A percentile compares a stretch with the other conserved stretches of the same genome.
Conservation (phyloP, 257 asterid genomes). For the Thymus mandschuricus region DNA sequence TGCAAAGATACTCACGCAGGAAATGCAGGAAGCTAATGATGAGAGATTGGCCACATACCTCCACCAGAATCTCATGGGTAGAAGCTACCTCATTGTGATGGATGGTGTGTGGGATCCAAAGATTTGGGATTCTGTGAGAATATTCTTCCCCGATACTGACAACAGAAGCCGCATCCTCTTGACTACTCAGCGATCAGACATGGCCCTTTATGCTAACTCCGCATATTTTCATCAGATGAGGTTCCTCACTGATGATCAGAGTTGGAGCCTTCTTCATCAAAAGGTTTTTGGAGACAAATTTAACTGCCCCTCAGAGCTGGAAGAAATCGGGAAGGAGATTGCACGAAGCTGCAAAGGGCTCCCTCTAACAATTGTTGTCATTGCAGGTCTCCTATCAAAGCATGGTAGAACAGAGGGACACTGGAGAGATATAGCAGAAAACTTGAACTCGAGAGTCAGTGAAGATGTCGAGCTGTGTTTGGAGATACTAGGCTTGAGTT, state of each 20-base stretch:
- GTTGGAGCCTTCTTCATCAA: constrained; percentile 21
- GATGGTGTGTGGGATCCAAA: constrained; percentile 37
- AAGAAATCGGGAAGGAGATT: constrained; percentile 26
- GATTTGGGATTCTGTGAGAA: constrained; percentile 25
- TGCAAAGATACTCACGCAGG: background rate
- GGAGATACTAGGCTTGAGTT: constrained; percentile 27
- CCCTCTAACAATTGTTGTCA: constrained; percentile 25
- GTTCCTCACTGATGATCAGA: background rate
- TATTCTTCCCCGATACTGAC: constrained; percentile 7
- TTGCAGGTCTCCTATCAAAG: background rate
- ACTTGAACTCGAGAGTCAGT: too few species aligned
- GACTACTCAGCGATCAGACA: constrained; percentile 17
- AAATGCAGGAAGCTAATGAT: background rate
- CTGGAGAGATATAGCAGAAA: background rate
- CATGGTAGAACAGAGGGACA: background rate
- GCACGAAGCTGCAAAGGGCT: constrained; percentile 32
- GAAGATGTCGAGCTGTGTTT: constrained; percentile 1
- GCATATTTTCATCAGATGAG: background rate
- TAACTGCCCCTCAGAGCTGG: background rate
- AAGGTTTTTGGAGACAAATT: constrained; percentile 20
- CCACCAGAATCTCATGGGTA: background rate
- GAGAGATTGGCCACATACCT: background rate
- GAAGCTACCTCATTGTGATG: constrained; percentile 29
- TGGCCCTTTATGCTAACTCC: background rate
- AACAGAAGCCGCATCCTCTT: constrained; percentile 34